Evolutionary conservation across 768 basidiomycete genomes (phyloP).

Genomic region (Floccularia luteovirens): DNA sequence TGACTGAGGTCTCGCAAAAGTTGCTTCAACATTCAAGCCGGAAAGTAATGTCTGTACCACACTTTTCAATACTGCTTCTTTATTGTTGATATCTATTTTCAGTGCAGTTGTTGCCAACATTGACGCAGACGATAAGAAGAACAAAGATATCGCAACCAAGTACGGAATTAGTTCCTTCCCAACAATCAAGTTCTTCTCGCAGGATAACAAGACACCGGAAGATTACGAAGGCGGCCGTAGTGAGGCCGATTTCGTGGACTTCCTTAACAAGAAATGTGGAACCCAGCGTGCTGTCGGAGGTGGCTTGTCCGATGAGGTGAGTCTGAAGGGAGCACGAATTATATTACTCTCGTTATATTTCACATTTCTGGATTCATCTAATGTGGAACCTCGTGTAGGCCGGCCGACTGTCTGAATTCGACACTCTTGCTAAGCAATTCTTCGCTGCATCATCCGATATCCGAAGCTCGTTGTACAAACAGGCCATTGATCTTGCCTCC

Average conservation of each 20-base stretch:
- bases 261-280: conserved; percentile 83
- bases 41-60: conserved; percentile 58
- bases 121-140: conserved; percentile 80
- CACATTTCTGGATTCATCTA: neutral
- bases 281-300: conserved; percentile 81
- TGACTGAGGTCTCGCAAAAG: conserved; percentile 22
- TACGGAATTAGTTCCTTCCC: conserved; percentile 82
- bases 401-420: conserved; percentile 73
- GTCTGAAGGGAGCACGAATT: conserved; percentile 11
- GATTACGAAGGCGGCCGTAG: conserved; percentile 65
- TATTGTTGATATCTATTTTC: conserved; percentile 6
- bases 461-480: conserved; percentile 55
- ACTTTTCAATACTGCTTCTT: neutral
- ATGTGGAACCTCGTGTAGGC: conserved; percentile 38
- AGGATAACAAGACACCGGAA: conserved; percentile 52
- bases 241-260: conserved; percentile 70
- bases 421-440: conserved; percentile 71
- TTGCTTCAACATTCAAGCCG: conserved; percentile 69
- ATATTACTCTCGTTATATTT: conserved; percentile 3
- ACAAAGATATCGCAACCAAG: conserved; percentile 59
- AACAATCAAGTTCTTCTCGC: conserved; percentile 93
- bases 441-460: conserved; percentile 48
- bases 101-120: conserved; percentile 91
- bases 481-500: conserved; percentile 51
- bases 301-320: conserved; percentile 61